phyloP scores from a whole-genome alignment of 352 stramenopile species.

The Thalassiosira exigua region DNA sequence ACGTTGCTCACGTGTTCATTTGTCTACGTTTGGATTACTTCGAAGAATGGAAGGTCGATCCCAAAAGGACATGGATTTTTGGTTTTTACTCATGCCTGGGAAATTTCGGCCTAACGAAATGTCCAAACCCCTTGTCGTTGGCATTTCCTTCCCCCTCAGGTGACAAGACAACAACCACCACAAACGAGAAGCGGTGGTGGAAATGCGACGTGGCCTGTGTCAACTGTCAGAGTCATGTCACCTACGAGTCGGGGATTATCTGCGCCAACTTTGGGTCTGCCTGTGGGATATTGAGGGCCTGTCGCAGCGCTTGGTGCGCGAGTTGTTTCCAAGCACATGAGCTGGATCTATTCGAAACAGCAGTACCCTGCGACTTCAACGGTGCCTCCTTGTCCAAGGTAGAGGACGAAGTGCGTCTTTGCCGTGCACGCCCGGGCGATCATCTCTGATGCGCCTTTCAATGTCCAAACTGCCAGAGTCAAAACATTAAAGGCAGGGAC shows the following conservation, averaged over 20 bases:
- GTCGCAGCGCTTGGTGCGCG: constrained; percentile 11
- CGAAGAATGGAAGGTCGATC: constrained; percentile 7
- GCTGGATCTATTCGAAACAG: not conserved
- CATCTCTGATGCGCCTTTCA: constrained; percentile 13
- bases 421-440: not conserved
- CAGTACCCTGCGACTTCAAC: constrained; percentile 11
- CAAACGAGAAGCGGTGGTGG: constrained; percentile 15
- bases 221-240: constrained; percentile 10
- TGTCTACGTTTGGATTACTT: constrained; percentile 8
- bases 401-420: constrained; percentile 14
- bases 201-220: constrained; percentile 7
- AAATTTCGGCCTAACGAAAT: constrained; percentile 8
- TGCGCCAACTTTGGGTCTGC: constrained; percentile 18
- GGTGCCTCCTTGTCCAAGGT: not conserved
- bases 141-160: constrained; percentile 15
- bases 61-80: constrained; percentile 24
- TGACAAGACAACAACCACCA: constrained; percentile 6
- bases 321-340: constrained; percentile 4
- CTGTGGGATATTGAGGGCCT: not conserved
- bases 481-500: constrained; percentile 22
- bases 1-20: constrained; percentile 7
- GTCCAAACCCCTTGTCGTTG: constrained; percentile 5
- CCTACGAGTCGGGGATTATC: constrained; percentile 18
- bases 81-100: constrained; percentile 12
- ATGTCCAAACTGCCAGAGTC: constrained; percentile 16